Conservation (phyloP, 345 rosid species). For the Anastatica hierochuntica region DNA sequence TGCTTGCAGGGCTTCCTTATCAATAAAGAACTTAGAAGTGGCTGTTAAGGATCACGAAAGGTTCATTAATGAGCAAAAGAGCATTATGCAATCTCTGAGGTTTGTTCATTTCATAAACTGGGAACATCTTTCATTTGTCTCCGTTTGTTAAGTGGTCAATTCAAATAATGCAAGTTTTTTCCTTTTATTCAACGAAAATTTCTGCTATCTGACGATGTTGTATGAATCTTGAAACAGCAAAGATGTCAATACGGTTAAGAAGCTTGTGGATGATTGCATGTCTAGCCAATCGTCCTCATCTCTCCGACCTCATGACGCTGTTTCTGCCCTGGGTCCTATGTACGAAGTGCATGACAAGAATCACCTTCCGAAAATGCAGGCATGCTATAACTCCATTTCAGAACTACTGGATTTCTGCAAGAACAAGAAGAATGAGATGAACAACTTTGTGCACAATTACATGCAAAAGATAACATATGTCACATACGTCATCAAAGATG, state of each 20-base stretch:
- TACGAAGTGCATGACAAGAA: constrained; percentile 91
- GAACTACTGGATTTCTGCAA: constrained; percentile 64
- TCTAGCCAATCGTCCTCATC: constrained; percentile 76
- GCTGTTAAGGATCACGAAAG: constrained; percentile 57
- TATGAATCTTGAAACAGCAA: constrained; percentile 55
- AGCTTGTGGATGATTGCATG: constrained; percentile 87
- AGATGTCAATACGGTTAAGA: constrained; percentile 90
- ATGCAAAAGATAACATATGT: constrained; percentile 71
- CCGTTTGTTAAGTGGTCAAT: too few species aligned
- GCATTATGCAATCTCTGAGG: constrained; percentile 97
- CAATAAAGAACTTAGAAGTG: constrained; percentile 49
- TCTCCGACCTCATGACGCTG: constrained; percentile 96
- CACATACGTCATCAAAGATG: constrained; percentile 73
- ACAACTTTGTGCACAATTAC: constrained; percentile 63
- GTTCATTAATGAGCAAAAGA: constrained; percentile 64
- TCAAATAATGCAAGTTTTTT: too few species aligned
- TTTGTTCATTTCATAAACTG: constrained; percentile 26
- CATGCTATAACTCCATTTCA: constrained; percentile 47
- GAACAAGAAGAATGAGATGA: constrained; percentile 88
- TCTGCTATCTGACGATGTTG: constrained; percentile 16
- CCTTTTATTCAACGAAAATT: not conserved
- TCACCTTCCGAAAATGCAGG: constrained; percentile 78
- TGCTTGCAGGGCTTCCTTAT: constrained; percentile 36
- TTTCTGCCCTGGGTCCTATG: constrained; percentile 97
- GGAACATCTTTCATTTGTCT: too few species aligned